phyloP scores from a whole-genome alignment of 2,329 filamentous ascomycete genomes.

The Penicillium psychrosexuale region DNA sequence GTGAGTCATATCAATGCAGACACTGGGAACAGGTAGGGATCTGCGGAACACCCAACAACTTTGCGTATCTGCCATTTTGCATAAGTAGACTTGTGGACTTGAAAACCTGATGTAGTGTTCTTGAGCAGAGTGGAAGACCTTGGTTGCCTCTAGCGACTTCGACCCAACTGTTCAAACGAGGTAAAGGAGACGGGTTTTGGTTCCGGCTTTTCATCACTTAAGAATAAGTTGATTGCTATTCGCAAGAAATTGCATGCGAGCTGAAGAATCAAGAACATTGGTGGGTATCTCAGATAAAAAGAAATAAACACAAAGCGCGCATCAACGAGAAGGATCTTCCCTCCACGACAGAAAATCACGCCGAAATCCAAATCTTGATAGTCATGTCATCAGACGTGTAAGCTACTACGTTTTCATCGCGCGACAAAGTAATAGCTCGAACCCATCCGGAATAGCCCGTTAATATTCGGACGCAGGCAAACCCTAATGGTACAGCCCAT shows the following conservation, averaged over 20 bases:
- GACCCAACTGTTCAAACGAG: neutral
- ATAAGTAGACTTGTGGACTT: neutral
- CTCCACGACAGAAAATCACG: neutral
- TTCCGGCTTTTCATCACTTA: neutral
- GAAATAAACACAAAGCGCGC: neutral
- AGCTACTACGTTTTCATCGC: neutral
- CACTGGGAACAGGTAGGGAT: neutral
- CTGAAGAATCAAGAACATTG: conserved; percentile 3
- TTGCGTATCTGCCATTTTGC: neutral
- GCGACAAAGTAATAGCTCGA: conserved; percentile 1
- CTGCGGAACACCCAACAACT: neutral
- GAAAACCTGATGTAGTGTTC: neutral
- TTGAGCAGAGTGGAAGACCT: neutral
- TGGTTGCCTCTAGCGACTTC: neutral
- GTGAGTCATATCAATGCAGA: neutral
- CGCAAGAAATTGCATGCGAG: neutral
- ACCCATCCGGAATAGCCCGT: conserved; percentile 9
- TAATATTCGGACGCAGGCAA: neutral
- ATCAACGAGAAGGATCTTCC: neutral
- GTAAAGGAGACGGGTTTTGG: neutral
- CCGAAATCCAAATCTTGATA: conserved; percentile 10
- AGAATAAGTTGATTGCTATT: neutral
- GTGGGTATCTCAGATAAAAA: conserved; percentile 9
- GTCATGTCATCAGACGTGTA: conserved; percentile 12
- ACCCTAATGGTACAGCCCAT: neutral